Base-by-base conservation (phyloP, 208 protist species). In the Naegleria gruberi region DNA sequence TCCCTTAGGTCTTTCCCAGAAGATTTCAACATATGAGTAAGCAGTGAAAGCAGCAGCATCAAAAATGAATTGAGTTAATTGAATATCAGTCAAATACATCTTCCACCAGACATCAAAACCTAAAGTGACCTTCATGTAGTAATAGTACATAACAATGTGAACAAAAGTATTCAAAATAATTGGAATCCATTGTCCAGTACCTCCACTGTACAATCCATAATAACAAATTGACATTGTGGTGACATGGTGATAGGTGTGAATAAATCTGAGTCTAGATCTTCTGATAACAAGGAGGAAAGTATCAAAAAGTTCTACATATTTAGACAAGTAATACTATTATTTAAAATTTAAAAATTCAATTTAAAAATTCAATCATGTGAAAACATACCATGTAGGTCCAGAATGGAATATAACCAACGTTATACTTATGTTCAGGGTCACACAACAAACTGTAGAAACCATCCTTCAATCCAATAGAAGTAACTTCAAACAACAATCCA, bases 111-210 rank as follows among this genome's bases (percentile, higher is more conserved):
- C n/a, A 65, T 88, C 45, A 12, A 34, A n/a, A 84, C 96, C 96
- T 4, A 97, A 92, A 41, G 95, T 94, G 82, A 94, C 96, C 91
- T 94, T 96, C 7, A 97, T 90, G 91, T 97, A 97, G 93, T 97
- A 95, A 85, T 94, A 94, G 93, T 97, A 98, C 96, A 97, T 97
- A 26, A 97, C 92, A 43, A 94, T 93, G 92, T 97, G 95, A n/a
- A 97, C 94, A 55, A 92, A 42, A 37, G 94, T 95, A 95, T 97
- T 97, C 4, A 26, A 10, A n/a, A n/a, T 37, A 8, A 87, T 87
- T 37, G n/a, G 30, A 51, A 87, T 87, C 46, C 83, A 65, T 65
- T 87, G 45, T 15, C 46, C 83, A 15, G 47, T 51, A 37, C 47
- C 45, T 37, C n/a, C n/a, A n/a, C 8, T 57, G 15, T 41, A 51